Evolutionary conservation across 306 rosid species (phyloP).

Genomic region (Geum urbanum): DNA sequence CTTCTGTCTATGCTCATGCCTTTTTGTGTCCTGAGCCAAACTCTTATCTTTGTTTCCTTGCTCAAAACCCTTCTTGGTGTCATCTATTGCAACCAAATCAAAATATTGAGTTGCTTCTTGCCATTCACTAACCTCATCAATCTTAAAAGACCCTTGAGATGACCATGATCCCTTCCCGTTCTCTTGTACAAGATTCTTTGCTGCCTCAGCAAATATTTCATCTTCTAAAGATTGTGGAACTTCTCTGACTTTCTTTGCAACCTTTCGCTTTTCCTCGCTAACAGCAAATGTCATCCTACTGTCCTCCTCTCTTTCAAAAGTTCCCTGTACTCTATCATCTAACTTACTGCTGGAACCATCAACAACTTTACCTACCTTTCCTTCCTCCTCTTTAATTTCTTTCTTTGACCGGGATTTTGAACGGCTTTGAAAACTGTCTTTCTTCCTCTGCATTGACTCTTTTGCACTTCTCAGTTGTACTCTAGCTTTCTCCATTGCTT

Average conservation of each 20-base stretch:
- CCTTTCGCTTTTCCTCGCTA: conserved; percentile 51
- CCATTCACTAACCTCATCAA: conserved; percentile 55
- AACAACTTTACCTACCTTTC: conserved; percentile 27
- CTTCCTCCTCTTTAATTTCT: conserved; percentile 40
- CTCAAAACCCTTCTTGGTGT: conserved; percentile 42
- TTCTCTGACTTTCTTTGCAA: conserved; percentile 37
- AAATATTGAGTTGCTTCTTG: conserved; percentile 75
- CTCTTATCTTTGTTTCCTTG: conserved; percentile 33
- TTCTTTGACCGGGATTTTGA: conserved; percentile 31
- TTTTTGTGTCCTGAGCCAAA: conserved; percentile 33
- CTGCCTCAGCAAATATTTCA: conserved; percentile 31
- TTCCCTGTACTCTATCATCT: conserved; percentile 35
- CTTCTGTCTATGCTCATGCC: conserved; percentile 32
- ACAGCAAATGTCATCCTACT: conserved; percentile 29
- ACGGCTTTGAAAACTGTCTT: conserved; percentile 42
- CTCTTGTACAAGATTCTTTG: conserved; percentile 31
- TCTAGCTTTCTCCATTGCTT: conserved; percentile 56
- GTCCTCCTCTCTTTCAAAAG: conserved; percentile 37
- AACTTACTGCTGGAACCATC: conserved; percentile 35
- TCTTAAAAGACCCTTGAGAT: conserved; percentile 45
- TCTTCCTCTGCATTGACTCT: conserved; percentile 60
- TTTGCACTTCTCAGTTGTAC: conserved; percentile 52
- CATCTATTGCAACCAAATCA: conserved; percentile 72
- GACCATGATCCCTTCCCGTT: conserved; percentile 42
- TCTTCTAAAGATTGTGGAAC: conserved; percentile 34